Base-by-base conservation (phyloP, 352 stramenopile species). In the Pythium phragmitis region DNA sequence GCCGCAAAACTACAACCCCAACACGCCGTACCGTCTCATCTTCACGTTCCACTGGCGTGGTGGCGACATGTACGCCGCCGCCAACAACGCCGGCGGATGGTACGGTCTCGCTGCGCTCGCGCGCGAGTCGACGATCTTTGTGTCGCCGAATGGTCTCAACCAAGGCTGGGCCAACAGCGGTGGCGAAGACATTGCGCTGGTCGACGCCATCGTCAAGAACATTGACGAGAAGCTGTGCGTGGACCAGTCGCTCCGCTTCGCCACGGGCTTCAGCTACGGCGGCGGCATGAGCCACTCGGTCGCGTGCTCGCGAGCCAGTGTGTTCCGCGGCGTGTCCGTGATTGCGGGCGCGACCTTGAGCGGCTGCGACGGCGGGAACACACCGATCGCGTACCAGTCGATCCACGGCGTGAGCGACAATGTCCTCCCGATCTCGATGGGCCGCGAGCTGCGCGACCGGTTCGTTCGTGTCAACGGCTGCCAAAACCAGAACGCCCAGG, bases 201-300 rank as follows among this genome's bases (percentile, higher is more conserved):
- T 69, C n/a, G 68, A 75, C 14, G 47, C 56, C 14, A 60, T 78
- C 49, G 53, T 72, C 30, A 47, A 71, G 61, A 63, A 52, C 21
- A 51, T 75, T 33, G 71, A 75, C 43, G 58, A 57, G 12, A 61
- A 36, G 3, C 51, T 78, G 7, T 78, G 71, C 28, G 65, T 78
- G 36, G 65, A 75, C 61, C 51, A 13, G 49, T 69, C 70, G n/a
- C 64, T 59, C 57, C 71, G 71, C 34, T 78, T 78, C 55, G 50
- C 67, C n/a, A 69, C 70, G 53, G 71, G 71, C 45, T 78, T 78
- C 61, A 75, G 64, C 50, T 78, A 60, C 26, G 71, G 68, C 30
- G 68, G 53, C 6, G 61, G 49, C 9, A 78, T 78, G 68, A 68
- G 53, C 43, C 63, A 75, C 50, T 54, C 71, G 1, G 21, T 75